Evolutionary conservation across 1,284 basidiomycete genomes (phyloP).

Genomic region (Cutaneotrichosporon sp.): DNA sequence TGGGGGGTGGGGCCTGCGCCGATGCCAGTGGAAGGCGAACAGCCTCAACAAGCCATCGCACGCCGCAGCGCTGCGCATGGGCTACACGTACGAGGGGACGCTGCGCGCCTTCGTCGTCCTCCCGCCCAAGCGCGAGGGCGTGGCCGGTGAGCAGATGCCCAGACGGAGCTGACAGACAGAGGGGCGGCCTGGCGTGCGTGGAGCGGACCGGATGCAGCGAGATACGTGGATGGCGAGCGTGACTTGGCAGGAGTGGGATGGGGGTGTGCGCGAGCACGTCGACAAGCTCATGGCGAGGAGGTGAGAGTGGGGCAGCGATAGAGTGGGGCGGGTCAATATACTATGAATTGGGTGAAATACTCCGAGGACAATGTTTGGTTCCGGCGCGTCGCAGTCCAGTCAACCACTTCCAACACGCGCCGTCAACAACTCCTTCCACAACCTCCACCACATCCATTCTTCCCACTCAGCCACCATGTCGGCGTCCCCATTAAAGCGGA

Average conservation of each 20-base stretch:
- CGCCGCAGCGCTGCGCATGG: constrained; percentile 31
- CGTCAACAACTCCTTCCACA: too few relatives aligned
- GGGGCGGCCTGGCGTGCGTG: constrained; percentile 24
- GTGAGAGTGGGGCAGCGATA: neutral
- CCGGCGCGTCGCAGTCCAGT: neutral
- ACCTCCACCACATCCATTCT: neutral
- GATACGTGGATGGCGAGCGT: constrained; percentile 37
- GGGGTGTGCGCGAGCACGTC: constrained; percentile 29
- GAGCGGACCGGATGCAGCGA: constrained; percentile 23
- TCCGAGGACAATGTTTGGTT: constrained; percentile 3
- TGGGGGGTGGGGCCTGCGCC: constrained; percentile 37
- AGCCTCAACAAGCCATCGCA: constrained; percentile 30
- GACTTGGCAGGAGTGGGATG: constrained; percentile 41
- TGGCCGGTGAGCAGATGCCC: constrained; percentile 26
- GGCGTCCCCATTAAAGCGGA: neutral
- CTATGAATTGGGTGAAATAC: too few relatives aligned
- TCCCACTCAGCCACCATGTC: constrained; percentile 1
- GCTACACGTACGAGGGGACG: constrained; percentile 33
- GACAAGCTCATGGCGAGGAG: constrained; percentile 26
- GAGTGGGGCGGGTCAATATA: too few relatives aligned
- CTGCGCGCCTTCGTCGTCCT: constrained; percentile 29
- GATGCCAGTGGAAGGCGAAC: constrained; percentile 42
- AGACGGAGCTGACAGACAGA: constrained; percentile 16
- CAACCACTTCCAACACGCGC: neutral
- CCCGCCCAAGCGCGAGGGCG: constrained; percentile 28